Evolutionary conservation across 1,284 basidiomycete species (phyloP).

Genomic region (Schizophyllum commune): DNA sequence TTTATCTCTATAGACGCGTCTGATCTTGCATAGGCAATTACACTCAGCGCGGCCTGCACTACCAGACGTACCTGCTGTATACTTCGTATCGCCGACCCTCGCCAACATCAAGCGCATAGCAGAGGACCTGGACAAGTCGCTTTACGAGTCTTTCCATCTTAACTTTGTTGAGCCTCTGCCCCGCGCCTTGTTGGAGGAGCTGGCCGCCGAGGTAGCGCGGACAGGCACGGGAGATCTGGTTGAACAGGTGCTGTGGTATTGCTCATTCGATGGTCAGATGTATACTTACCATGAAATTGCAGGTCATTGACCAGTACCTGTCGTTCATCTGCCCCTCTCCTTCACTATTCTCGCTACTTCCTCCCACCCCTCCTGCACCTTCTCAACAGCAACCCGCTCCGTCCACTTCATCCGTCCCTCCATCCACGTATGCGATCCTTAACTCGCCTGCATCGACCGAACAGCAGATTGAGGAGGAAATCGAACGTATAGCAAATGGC

Average conservation of each 20-base stretch:
- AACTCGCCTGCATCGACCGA: slow-evolving; percentile 92
- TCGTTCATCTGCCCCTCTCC: slow-evolving; percentile 95
- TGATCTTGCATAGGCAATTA: slow-evolving; percentile 59
- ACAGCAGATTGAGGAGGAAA: slow-evolving; percentile 88
- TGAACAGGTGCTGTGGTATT: slow-evolving; percentile 51
- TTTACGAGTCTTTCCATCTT: slow-evolving; percentile 93
- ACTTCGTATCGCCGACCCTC: slow-evolving; percentile 91
- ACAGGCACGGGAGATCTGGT: slow-evolving; percentile 82
- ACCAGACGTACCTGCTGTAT: slow-evolving; percentile 94
- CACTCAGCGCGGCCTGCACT: slow-evolving; percentile 86
- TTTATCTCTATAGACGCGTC: slow-evolving; percentile 7
- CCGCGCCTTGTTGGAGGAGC: slow-evolving; percentile 85
- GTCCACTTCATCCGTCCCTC: slow-evolving; percentile 13
- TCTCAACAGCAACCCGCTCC: slow-evolving; percentile 26
- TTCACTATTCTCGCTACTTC: slow-evolving; percentile 89
- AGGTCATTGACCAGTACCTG: slow-evolving; percentile 94
- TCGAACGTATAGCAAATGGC: slow-evolving; percentile 87
- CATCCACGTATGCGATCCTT: slow-evolving; percentile 65
- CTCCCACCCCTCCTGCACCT: slow-evolving; percentile 30
- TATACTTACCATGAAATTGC: slow-evolving; percentile 2
- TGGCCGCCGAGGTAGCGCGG: slow-evolving; percentile 82
- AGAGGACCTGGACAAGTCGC: slow-evolving; percentile 76
- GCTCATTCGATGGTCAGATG: not conserved
- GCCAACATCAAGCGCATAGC: slow-evolving; percentile 86
- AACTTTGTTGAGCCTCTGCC: slow-evolving; percentile 94